These are phyloP conservation scores for Sclerotinia trifoliorum DNA, from an alignment of 2,329 filamentous ascomycete species.

Conservation along the genomic window DNA sequence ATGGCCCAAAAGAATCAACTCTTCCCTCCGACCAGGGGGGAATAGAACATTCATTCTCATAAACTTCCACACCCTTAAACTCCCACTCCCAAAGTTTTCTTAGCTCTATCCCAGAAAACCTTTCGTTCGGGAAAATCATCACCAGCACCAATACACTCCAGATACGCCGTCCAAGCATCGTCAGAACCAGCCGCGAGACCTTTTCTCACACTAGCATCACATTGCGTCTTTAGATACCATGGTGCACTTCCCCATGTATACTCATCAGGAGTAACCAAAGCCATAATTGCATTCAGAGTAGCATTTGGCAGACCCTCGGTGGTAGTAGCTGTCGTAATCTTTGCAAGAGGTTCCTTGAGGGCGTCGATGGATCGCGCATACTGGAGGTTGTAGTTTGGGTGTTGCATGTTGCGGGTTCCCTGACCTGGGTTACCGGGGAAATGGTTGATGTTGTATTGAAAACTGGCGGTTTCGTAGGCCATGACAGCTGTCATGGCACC, in stretches of 20 bases:
- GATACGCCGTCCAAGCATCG: slow-evolving; percentile 52
- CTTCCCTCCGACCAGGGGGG: not conserved
- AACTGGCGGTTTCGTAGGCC: slow-evolving; percentile 59
- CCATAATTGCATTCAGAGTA: slow-evolving; percentile 45
- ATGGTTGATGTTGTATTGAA: slow-evolving; percentile 62
- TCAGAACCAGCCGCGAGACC: slow-evolving; percentile 46
- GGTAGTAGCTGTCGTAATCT: slow-evolving; percentile 38
- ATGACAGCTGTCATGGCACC: slow-evolving; percentile 61
- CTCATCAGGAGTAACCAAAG: slow-evolving; percentile 49
- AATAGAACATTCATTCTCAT: not conserved
- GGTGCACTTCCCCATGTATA: slow-evolving; percentile 58
- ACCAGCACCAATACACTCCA: slow-evolving; percentile 54
- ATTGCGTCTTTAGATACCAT: slow-evolving; percentile 61
- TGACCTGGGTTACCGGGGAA: slow-evolving; percentile 54
- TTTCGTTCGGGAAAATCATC: slow-evolving; percentile 45
- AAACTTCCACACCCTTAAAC: slow-evolving; percentile 28
- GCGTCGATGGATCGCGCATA: slow-evolving; percentile 52
- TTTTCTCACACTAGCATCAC: slow-evolving; percentile 44
- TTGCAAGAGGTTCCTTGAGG: slow-evolving; percentile 41
- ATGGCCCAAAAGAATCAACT: not conserved
- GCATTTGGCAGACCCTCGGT: slow-evolving; percentile 39
- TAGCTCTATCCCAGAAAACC: slow-evolving; percentile 51
- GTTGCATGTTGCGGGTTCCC: slow-evolving; percentile 66
- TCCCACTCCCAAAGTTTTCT: slow-evolving; percentile 42
- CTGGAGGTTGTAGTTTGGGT: slow-evolving; percentile 51